phyloP scores from a whole-genome alignment of 176 grass and related monocot species.

The Paspalum notatum region DNA sequence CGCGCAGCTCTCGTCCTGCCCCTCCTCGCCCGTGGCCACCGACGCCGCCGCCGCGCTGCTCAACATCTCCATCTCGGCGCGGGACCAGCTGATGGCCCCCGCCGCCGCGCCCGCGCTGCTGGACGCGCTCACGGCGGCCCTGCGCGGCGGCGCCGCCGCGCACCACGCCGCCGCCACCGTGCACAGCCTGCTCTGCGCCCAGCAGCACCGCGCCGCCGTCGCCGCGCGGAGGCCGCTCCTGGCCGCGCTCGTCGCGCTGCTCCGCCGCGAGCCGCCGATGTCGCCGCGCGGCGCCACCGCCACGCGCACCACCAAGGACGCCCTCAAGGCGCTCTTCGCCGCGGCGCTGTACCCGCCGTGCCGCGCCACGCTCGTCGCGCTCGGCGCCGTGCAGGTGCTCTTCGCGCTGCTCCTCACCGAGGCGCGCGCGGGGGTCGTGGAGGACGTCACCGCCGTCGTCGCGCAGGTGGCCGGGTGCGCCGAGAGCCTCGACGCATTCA shows the following conservation, averaged over 20 bases:
- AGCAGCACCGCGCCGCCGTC: slow-evolving; percentile 64
- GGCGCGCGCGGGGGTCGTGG: slow-evolving; percentile 62
- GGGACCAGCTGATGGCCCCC: slow-evolving; percentile 64
- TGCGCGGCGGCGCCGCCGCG: slow-evolving; percentile 50
- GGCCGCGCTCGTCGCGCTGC: slow-evolving; percentile 61
- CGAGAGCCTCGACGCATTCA: slow-evolving; percentile 77
- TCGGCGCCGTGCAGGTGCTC: slow-evolving; percentile 62
- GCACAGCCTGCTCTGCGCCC: slow-evolving; percentile 78
- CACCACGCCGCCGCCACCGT: slow-evolving; percentile 84
- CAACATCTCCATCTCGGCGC: slow-evolving; percentile 81
- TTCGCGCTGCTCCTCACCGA: slow-evolving; percentile 74
- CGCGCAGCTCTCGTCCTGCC: slow-evolving; percentile 31
- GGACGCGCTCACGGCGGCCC: slow-evolving; percentile 69
- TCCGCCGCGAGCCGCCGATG: no score
- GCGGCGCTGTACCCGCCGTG: slow-evolving; percentile 70
- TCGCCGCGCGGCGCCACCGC: no score
- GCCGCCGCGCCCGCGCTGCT: slow-evolving; percentile 49
- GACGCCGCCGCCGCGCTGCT: slow-evolving; percentile 88
- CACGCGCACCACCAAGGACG: slow-evolving; percentile 85
- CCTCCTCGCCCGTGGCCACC: slow-evolving; percentile 6
- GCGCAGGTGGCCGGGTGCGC: slow-evolving; percentile 89
- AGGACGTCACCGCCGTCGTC: slow-evolving; percentile 85
- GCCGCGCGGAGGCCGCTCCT: slow-evolving; percentile 59
- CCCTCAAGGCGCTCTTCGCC: slow-evolving; percentile 85
- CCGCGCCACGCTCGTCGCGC: slow-evolving; percentile 55